These are phyloP conservation scores for Theobroma cacao DNA, from an alignment of 345 rosid species.

Conservation along the genomic window DNA sequence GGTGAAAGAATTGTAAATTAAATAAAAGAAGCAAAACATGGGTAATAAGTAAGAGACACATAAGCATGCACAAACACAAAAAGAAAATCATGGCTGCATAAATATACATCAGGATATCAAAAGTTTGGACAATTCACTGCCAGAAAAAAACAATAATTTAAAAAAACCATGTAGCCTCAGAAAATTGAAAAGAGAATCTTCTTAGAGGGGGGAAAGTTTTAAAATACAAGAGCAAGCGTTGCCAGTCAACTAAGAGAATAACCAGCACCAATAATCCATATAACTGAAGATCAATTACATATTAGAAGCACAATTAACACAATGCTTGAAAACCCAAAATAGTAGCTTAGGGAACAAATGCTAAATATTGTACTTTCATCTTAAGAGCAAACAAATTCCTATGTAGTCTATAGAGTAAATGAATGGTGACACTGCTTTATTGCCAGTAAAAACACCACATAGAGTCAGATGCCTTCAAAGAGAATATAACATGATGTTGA, in stretches of 20 bases:
- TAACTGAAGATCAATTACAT: neutral
- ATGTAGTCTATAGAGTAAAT: neutral
- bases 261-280: neutral
- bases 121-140: neutral
- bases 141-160: neutral
- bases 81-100: neutral
- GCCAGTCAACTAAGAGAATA: neutral
- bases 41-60: neutral
- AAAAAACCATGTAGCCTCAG: neutral
- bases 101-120: neutral
- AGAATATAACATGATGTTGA: neutral
- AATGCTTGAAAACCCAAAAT: neutral
- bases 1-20: neutral
- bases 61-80: neutral
- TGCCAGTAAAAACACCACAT: neutral
- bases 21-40: neutral
- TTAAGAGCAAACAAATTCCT: neutral
- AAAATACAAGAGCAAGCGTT: neutral
- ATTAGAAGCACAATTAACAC: neutral
- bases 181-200: neutral
- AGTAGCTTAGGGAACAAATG: neutral
- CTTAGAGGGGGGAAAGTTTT: neutral
- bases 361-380: neutral
- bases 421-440: neutral
- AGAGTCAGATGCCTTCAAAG: neutral